Conservation (phyloP, 2,329 filamentous ascomycete species). For the Phaeomoniella chlamydospora region DNA sequence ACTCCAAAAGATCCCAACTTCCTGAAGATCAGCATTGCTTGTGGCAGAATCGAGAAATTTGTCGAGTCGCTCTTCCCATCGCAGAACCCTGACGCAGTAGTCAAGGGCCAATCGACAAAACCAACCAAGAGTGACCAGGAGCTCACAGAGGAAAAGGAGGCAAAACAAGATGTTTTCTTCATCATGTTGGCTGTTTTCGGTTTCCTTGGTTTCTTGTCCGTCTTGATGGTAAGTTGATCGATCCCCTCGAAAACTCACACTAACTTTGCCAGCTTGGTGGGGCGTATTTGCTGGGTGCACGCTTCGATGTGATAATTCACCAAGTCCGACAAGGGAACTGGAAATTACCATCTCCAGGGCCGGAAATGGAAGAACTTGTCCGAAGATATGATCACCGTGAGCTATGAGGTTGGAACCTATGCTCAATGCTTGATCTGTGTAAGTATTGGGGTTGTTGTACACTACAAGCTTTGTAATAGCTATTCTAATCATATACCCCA, state of each 20-base stretch:
- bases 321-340: slow-evolving; percentile 38
- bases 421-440: too few species aligned
- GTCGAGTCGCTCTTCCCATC: slow-evolving; percentile 86
- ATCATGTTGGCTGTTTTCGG: slow-evolving; percentile 52
- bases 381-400: slow-evolving; percentile 19
- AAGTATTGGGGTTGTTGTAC: too few species aligned
- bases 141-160: slow-evolving; percentile 36
- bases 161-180: slow-evolving; percentile 46
- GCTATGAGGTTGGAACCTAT: slow-evolving; percentile 18
- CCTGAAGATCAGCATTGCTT: slow-evolving; percentile 78
- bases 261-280: slow-evolving; percentile 45
- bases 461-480: too few species aligned
- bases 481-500: too few species aligned
- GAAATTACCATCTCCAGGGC: slow-evolving; percentile 15
- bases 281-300: slow-evolving; percentile 69
- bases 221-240: slow-evolving; percentile 56
- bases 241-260: slow-evolving; percentile 3
- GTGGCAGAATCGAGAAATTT: slow-evolving; percentile 53
- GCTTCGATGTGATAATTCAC: slow-evolving; percentile 57
- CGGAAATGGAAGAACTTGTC: slow-evolving; percentile 7
- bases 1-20: slow-evolving; percentile 86
- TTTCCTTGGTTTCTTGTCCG: slow-evolving; percentile 57
- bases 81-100: slow-evolving; percentile 51
- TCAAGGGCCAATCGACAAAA: slow-evolving; percentile 21
- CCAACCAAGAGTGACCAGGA: slow-evolving; percentile 22